Percentiles rank a stretch among this genome's conserved stretches.
Conservation (phyloP, 805 yeast species). For the Suhomyces pyralidae region DNA sequence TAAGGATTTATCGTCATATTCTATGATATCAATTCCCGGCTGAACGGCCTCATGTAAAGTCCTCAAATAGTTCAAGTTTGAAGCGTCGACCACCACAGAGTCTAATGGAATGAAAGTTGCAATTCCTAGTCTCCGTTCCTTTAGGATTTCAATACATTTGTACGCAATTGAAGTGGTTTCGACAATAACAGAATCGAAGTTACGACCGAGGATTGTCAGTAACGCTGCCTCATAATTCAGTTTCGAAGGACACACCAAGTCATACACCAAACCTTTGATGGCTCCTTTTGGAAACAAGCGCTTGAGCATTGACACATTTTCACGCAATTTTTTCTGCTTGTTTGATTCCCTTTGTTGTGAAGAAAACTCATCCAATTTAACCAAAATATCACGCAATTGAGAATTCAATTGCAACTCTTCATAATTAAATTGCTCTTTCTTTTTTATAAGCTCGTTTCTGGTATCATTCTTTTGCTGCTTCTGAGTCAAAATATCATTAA, state of each 20-base stretch:
- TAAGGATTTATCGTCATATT: conserved; percentile 56
- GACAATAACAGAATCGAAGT: conserved; percentile 81
- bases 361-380: conserved; percentile 65
- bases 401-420: conserved; percentile 63
- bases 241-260: conserved; percentile 73
- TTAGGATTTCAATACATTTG: conserved; percentile 73
- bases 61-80: conserved; percentile 54
- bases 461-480: conserved; percentile 24
- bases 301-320: conserved; percentile 65
- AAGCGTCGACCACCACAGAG: conserved; percentile 53
- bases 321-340: conserved; percentile 66
- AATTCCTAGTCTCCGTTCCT: conserved; percentile 80
- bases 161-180: conserved; percentile 67
- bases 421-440: conserved; percentile 34
- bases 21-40: conserved; percentile 73
- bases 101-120: conserved; percentile 89
- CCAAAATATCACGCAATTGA: conserved; percentile 56
- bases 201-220: conserved; percentile 71
- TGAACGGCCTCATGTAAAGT: conserved; percentile 51
- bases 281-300: conserved; percentile 69
- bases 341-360: conserved; percentile 75
- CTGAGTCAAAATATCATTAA: conserved; percentile 27
- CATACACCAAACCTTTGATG: conserved; percentile 77
- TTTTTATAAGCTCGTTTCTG: conserved; percentile 27
- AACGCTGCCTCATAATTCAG: conserved; percentile 71